phyloP scores from a whole-genome alignment of 108 stramenopile species.

The Fragilariopsis cylindrus region DNA sequence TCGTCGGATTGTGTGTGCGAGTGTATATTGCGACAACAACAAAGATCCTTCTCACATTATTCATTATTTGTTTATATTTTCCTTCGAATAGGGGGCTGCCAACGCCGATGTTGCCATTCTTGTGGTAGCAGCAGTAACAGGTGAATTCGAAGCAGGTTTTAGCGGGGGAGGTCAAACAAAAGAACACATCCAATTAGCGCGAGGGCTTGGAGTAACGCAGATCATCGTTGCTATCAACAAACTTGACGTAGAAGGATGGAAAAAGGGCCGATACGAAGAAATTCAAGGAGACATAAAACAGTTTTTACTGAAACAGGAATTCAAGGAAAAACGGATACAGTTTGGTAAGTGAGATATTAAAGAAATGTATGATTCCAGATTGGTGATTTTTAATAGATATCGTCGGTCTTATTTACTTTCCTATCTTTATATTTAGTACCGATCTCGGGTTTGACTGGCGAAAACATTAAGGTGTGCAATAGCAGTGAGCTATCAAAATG shows the following conservation, averaged over 20 bases:
- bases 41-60: not conserved
- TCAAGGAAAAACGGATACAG: slow-evolving; percentile 70
- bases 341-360: slow-evolving; percentile 35
- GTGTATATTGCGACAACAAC: too few species aligned
- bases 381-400: too few species aligned
- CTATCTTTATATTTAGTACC: slow-evolving; percentile 51
- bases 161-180: slow-evolving; percentile 91
- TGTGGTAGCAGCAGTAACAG: slow-evolving; percentile 87
- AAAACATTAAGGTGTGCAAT: slow-evolving; percentile 77
- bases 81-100: slow-evolving; percentile 71
- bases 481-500: slow-evolving; percentile 57
- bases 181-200: slow-evolving; percentile 94
- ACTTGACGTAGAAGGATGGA: slow-evolving; percentile 94
- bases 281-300: slow-evolving; percentile 67
- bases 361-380: too few species aligned
- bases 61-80: not conserved
- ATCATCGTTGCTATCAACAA: slow-evolving; percentile 97
- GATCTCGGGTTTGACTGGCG: slow-evolving; percentile 94
- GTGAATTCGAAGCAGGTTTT: slow-evolving; percentile 93
- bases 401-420: too few species aligned
- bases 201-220: slow-evolving; percentile 96
- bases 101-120: slow-evolving; percentile 96
- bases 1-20: too few species aligned
- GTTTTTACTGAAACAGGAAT: slow-evolving; percentile 72
- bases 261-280: slow-evolving; percentile 85